phyloP scores from a whole-genome alignment of 805 yeast genomes.

The Torulaspora delbrueckii region DNA sequence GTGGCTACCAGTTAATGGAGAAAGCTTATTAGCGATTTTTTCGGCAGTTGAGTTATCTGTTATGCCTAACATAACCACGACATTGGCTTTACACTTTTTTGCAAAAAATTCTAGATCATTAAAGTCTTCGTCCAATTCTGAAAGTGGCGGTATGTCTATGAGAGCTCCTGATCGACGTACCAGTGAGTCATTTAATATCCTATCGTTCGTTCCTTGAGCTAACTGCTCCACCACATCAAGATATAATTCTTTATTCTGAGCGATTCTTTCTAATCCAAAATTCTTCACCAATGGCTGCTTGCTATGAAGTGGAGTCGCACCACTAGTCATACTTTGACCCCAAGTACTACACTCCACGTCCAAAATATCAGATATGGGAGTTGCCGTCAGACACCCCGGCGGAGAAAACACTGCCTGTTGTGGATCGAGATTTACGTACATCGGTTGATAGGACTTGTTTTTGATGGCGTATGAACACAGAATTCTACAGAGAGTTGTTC shows the following conservation, averaged over 20 bases:
- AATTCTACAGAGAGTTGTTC: conserved; percentile 66
- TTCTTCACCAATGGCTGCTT: conserved; percentile 83
- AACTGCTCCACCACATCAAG: conserved; percentile 45
- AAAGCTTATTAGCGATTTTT: conserved; percentile 14
- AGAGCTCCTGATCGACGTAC: conserved; percentile 34
- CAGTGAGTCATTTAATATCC: conserved; percentile 26
- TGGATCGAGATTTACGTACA: conserved; percentile 78
- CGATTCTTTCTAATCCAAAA: conserved; percentile 62
- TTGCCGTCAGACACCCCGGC: conserved; percentile 83
- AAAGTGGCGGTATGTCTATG: conserved; percentile 31
- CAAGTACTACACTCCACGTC: conserved; percentile 68
- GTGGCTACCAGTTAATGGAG: conserved; percentile 11
- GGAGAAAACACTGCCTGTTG: conserved; percentile 59
- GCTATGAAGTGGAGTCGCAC: conserved; percentile 72
- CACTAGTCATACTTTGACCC: conserved; percentile 75
- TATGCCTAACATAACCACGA: conserved; percentile 20
- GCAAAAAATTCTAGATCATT: conserved; percentile 19
- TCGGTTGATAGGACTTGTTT: conserved; percentile 56
- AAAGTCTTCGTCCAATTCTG: conserved; percentile 17
- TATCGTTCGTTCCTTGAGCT: conserved; percentile 41
- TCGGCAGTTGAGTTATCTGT: conserved; percentile 15
- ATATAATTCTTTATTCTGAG: conserved; percentile 50
- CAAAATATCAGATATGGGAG: conserved; percentile 72
- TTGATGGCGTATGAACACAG: conserved; percentile 73
- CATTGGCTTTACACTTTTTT: conserved; percentile 21